These are phyloP conservation scores for Termitomyces bulborhizus DNA, from an alignment of 768 basidiomycete species.

Conservation along the genomic window DNA sequence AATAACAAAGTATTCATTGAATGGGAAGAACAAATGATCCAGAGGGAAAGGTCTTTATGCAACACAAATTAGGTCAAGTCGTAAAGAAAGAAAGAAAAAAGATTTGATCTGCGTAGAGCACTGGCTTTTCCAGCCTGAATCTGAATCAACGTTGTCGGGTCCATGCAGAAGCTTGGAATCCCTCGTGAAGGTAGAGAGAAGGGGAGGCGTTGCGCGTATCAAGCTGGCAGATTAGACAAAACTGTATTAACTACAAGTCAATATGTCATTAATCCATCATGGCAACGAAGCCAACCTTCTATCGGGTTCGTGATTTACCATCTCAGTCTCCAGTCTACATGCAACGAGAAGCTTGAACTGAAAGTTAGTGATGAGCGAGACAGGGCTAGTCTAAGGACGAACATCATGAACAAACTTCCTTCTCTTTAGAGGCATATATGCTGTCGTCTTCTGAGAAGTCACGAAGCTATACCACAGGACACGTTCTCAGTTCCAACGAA, in stretches of 20 bases:
- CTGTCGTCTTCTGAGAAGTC: slow-evolving; percentile 53
- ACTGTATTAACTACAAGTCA: slow-evolving; percentile 19
- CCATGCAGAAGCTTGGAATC: too few relatives aligned
- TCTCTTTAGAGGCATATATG: slow-evolving; percentile 72
- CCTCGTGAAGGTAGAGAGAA: slow-evolving; percentile 44
- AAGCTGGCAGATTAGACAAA: slow-evolving; percentile 74
- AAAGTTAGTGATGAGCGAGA: neutral
- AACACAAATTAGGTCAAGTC: too few relatives aligned
- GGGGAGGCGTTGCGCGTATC: slow-evolving; percentile 63
- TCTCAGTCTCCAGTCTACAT: slow-evolving; percentile 79
- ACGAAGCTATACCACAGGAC: slow-evolving; percentile 82
- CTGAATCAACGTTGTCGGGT: too few relatives aligned
- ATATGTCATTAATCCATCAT: neutral
- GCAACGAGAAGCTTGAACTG: slow-evolving; percentile 57
- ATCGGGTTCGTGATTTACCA: slow-evolving; percentile 90
- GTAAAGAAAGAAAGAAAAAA: too few relatives aligned
- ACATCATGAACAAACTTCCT: slow-evolving; percentile 82
- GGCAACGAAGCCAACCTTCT: slow-evolving; percentile 36
- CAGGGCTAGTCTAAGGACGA: slow-evolving; percentile 20
- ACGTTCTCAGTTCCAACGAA: slow-evolving; percentile 72
- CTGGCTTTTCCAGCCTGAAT: too few relatives aligned
- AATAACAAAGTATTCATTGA: too few relatives aligned
- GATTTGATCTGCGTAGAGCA: too few relatives aligned
- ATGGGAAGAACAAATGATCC: too few relatives aligned
- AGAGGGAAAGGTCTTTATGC: too few relatives aligned